Evolutionary conservation across 139 green algal genomes (phyloP).

Genomic region (Volvox reticuliferus): DNA sequence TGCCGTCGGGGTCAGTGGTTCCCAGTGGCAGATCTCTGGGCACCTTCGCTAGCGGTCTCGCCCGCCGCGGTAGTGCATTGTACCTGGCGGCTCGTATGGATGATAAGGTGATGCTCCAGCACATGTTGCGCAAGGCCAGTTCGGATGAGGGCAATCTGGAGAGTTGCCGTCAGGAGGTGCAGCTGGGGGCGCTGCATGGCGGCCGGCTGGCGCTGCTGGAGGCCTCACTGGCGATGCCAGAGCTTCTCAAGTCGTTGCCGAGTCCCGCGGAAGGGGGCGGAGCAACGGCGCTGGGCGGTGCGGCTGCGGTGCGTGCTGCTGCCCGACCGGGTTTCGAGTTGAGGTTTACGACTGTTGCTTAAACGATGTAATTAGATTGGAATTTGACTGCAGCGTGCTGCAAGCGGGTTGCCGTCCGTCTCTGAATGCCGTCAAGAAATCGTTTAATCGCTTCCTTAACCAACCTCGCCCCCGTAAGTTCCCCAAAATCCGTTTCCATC

Average conservation of each 20-base stretch:
- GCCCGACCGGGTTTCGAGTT: no score
- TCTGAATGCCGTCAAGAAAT: no score
- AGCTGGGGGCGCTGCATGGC: constrained; percentile 37
- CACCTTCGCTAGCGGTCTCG: background rate
- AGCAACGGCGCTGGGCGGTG: background rate
- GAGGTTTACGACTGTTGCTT: no score
- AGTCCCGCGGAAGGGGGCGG: background rate
- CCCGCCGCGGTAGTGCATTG: background rate
- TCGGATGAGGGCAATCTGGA: background rate
- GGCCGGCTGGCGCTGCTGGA: constrained; percentile 30
- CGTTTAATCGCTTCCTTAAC: no score
- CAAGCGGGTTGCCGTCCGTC: no score
- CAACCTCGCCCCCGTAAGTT: no score
- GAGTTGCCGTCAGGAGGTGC: constrained; percentile 13
- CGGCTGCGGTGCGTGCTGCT: background rate
- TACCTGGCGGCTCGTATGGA: constrained; percentile 24
- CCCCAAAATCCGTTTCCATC: no score
- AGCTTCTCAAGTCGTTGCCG: constrained; percentile 20
- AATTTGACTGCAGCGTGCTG: no score
- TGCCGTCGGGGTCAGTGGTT: background rate
- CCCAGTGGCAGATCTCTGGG: background rate
- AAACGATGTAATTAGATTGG: no score
- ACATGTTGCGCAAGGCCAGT: background rate
- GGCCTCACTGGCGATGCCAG: background rate
- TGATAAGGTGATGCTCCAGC: constrained; percentile 8